phyloP scores from a whole-genome alignment of 176 grass and related monocot genomes.

The Oryza coarctata region DNA sequence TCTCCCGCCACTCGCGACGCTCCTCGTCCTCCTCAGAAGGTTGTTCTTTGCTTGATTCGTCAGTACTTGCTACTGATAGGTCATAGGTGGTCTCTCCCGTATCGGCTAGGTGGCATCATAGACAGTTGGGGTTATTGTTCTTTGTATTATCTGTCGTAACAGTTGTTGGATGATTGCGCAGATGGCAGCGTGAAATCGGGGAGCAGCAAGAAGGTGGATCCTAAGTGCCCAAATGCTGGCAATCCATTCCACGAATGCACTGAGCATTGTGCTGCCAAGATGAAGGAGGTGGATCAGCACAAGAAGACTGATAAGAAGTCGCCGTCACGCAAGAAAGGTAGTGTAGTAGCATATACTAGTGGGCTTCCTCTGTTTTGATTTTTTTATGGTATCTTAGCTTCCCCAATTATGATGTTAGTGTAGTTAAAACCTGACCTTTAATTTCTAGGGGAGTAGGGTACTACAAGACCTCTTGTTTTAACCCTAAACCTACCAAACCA shows the following conservation, averaged over 20 bases:
- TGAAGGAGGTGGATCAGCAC: constrained; percentile 34
- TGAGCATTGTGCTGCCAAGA: constrained; percentile 52
- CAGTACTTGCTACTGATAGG: neutral
- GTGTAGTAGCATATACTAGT: neutral
- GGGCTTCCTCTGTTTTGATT: neutral
- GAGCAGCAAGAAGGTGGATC: constrained; percentile 48
- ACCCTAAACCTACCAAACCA: neutral
- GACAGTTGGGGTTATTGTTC: neutral
- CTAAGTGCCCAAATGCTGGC: constrained; percentile 52
- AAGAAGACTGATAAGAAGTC: constrained; percentile 24
- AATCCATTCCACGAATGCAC: constrained; percentile 81
- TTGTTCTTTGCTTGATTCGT: constrained; percentile 26
- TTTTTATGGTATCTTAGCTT: neutral
- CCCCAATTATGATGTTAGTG: neutral
- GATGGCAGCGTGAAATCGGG: constrained; percentile 38
- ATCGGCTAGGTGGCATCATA: neutral
- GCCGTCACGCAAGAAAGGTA: constrained; percentile 40
- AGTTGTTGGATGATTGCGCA: constrained; percentile 11
- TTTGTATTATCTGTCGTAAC: neutral
- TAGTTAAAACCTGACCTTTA: neutral
- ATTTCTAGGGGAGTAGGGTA: neutral
- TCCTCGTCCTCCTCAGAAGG: constrained; percentile 59
- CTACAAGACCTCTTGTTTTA: too few relatives aligned
- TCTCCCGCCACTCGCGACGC: constrained; percentile 50
- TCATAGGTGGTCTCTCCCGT: neutral